Conservation (phyloP, 208 protist species). For the Leishmania arabica region DNA sequence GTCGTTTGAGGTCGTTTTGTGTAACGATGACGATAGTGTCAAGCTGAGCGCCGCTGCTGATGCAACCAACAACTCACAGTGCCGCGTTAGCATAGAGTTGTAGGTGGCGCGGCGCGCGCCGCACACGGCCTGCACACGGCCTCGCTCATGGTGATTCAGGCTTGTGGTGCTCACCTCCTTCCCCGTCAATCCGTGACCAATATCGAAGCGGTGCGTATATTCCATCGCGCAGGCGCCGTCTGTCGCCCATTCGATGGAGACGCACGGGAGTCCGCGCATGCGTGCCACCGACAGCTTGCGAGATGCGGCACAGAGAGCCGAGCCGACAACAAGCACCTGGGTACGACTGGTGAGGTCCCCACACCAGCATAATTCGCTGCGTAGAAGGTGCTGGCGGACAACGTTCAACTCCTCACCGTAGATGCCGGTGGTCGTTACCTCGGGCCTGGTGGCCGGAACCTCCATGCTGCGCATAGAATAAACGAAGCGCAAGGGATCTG, state of each 20-base stretch:
- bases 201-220: conserved; percentile 32
- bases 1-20: conserved; percentile 12
- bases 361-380: conserved; percentile 36
- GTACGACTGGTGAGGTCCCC: conserved; percentile 50
- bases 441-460: conserved; percentile 38
- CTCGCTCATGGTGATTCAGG: conserved; percentile 32
- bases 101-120: conserved; percentile 32
- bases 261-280: conserved; percentile 58
- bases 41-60: conserved; percentile 12
- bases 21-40: conserved; percentile 5
- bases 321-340: conserved; percentile 47
- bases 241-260: conserved; percentile 50
- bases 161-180: conserved; percentile 55
- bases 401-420: conserved; percentile 44
- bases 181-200: conserved; percentile 33
- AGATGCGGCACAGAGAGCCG: conserved; percentile 16
- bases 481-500: background rate
- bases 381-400: conserved; percentile 34
- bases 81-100: conserved; percentile 36
- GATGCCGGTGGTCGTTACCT: conserved; percentile 67
- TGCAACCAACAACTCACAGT: conserved; percentile 48
- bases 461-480: conserved; percentile 15
- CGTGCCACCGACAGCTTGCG: conserved; percentile 55
- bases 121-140: conserved; percentile 33
- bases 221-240: conserved; percentile 43